Evolutionary conservation across 2,329 filamentous ascomycete species (phyloP), one percentile per base, ranked within the genome.

Genomic region (Xylariaceae sp.): DNA sequence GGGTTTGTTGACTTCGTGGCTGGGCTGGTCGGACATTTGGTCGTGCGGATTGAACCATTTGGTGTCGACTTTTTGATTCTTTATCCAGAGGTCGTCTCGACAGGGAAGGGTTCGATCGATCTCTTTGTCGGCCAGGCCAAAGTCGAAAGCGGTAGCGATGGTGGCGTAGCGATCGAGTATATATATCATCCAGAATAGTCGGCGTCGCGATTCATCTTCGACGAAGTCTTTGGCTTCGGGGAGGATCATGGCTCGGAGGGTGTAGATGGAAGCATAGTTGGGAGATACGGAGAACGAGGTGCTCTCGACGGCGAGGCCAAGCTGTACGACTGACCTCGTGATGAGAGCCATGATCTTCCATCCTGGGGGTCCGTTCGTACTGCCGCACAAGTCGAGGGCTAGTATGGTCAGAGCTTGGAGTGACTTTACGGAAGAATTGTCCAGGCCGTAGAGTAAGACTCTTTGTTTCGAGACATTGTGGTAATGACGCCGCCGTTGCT

Each of bases 131-230:
- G 92, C 86, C 19, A 96, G 74, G 0, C 89, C 89, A 68, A 96
- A 95, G 63, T 96, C 90, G 63, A 96, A 96, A 0, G 91, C 90
- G 0, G 91, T 96, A 0, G 90, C 87, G 53, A 96, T 86, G 0
- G 91, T 96, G 0, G 90, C 90, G 67, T 95, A 96, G 48, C 91
- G 81, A 68, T 96, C 91, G 4, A 96, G 78, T 9, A 96, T 74
- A 67, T 95, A 96, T 8, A 95, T 85, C 85, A 95, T 92, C 91
- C 91, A 96, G 70, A 96, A 95, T 1, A 96, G 75, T 30, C 91
- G 79, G 31, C 91, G 80, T 31, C 91, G 79, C 42, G 88, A 88
- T 70, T 96, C 91, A 58, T 96, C 91, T 67, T 96, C 91, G 53
- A 95, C 87, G 70, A 91, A 96, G 58, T 90, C 88, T 49, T 83